These are phyloP conservation scores for Suillus alpinus DNA, from an alignment of 768 basidiomycete species.

Conservation along the genomic window DNA sequence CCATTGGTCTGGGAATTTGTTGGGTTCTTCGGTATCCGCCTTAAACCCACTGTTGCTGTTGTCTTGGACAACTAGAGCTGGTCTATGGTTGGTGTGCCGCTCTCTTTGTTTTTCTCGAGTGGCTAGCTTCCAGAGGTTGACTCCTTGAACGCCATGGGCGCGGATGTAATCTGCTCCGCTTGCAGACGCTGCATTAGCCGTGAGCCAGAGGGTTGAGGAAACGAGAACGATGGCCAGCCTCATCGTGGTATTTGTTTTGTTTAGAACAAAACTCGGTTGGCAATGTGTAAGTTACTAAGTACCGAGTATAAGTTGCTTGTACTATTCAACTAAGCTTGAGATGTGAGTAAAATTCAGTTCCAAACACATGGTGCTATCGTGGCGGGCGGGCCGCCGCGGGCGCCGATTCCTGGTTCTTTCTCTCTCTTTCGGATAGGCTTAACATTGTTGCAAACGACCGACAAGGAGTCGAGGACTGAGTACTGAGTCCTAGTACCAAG, in stretches of 20 bases:
- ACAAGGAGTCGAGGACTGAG: too few relatives aligned
- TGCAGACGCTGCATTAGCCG: not conserved
- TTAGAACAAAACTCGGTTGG: not conserved
- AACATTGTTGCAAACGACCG: not conserved
- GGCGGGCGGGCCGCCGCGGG: not conserved
- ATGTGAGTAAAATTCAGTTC: not conserved
- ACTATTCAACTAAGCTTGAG: not conserved
- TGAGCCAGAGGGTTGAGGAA: not conserved
- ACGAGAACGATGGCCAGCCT: not conserved
- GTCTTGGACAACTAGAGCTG: slow-evolving; percentile 23
- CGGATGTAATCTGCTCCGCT: slow-evolving; percentile 1
- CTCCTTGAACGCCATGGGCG: slow-evolving; percentile 45
- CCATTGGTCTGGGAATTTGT: slow-evolving; percentile 57
- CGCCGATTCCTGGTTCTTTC: not conserved
- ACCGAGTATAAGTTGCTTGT: not conserved
- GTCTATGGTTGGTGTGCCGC: slow-evolving; percentile 9
- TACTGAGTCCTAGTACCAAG: too few relatives aligned
- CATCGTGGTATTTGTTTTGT: not conserved
- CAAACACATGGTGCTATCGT: not conserved
- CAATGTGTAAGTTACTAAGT: not conserved
- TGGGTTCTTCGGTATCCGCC: slow-evolving; percentile 10
- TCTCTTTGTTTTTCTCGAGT: slow-evolving; percentile 18
- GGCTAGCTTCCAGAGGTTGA: slow-evolving; percentile 63
- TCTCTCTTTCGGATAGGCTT: too few relatives aligned
- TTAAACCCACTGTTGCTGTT: slow-evolving; percentile 12